phyloP scores from a whole-genome alignment of 139 green algal species.

The Micractinium sp. region DNA sequence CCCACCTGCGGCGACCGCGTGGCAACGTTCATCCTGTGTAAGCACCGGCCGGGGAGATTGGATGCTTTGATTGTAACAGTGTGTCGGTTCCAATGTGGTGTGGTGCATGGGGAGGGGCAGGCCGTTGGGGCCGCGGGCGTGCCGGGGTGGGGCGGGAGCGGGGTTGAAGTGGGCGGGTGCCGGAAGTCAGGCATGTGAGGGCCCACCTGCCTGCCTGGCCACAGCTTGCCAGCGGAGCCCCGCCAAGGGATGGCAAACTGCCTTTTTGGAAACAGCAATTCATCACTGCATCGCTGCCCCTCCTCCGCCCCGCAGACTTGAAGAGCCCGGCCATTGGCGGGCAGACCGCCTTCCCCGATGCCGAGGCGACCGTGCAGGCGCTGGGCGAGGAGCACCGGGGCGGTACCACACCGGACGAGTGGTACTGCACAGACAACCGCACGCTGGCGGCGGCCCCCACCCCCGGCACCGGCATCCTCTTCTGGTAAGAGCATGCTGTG shows the following conservation, averaged over 20 bases:
- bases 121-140: too few relatives aligned
- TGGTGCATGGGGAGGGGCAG: too few relatives aligned
- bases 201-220: too few relatives aligned
- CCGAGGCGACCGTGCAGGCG: background rate
- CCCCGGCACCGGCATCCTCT: slow-evolving; percentile 38
- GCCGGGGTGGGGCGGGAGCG: too few relatives aligned
- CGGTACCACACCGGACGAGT: slow-evolving; percentile 7
- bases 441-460: slow-evolving; percentile 19
- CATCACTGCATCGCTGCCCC: background rate
- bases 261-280: too few relatives aligned
- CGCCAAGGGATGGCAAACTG: too few relatives aligned
- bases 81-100: background rate
- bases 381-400: slow-evolving; percentile 7
- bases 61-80: background rate
- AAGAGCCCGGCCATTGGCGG: slow-evolving; percentile 32
- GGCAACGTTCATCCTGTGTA: slow-evolving; percentile 49
- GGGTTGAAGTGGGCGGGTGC: too few relatives aligned
- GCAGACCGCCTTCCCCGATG: slow-evolving; percentile 45
- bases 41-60: background rate
- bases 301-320: background rate
- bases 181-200: too few relatives aligned
- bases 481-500: slow-evolving; percentile 33
- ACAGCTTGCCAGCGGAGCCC: too few relatives aligned
- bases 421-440: slow-evolving; percentile 44
- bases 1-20: slow-evolving; percentile 47